Percentiles rank a stretch among this genome's conserved stretches.
Conservation (phyloP, 2,329 filamentous ascomycete genomes). For the Sclerotinia borealis region DNA sequence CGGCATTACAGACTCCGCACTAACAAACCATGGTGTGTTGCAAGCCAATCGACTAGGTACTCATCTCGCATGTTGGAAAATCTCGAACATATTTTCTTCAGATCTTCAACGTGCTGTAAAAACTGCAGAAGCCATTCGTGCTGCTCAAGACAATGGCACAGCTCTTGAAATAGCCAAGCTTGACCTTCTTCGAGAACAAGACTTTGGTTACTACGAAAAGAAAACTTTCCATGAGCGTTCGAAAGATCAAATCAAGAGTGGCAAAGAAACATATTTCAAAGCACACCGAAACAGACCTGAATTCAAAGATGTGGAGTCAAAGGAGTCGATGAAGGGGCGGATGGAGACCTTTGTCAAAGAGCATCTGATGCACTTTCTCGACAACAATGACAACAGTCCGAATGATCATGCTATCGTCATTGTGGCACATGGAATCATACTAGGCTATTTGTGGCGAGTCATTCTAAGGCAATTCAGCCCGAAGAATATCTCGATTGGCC, state of each 20-base stretch:
- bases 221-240: conserved; percentile 45
- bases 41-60: conserved; percentile 68
- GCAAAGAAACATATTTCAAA: conserved; percentile 36
- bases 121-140: conserved; percentile 62
- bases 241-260: conserved; percentile 29
- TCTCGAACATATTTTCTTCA: conserved; percentile 70
- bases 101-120: conserved; percentile 66
- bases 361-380: conserved; percentile 53
- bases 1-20: conserved; percentile 69
- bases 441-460: conserved; percentile 61
- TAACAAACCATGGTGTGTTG: conserved; percentile 76
- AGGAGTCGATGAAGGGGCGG: conserved; percentile 58
- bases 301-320: conserved; percentile 58
- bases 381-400: conserved; percentile 19
- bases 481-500: conserved; percentile 32
- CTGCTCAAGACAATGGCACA: conserved; percentile 50
- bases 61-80: conserved; percentile 58
- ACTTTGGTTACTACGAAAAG: conserved; percentile 69
- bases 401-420: conserved; percentile 49
- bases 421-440: conserved; percentile 78
- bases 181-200: conserved; percentile 58
- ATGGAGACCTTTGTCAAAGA: conserved; percentile 60
- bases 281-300: conserved; percentile 37
- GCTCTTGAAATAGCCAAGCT: conserved; percentile 23
- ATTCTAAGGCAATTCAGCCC: conserved; percentile 50